Evolutionary conservation across 495 filamentous ascomycete genomes (phyloP), one percentile per base, ranked within the genome.

Genomic region (Xylaria flabelliformis): DNA sequence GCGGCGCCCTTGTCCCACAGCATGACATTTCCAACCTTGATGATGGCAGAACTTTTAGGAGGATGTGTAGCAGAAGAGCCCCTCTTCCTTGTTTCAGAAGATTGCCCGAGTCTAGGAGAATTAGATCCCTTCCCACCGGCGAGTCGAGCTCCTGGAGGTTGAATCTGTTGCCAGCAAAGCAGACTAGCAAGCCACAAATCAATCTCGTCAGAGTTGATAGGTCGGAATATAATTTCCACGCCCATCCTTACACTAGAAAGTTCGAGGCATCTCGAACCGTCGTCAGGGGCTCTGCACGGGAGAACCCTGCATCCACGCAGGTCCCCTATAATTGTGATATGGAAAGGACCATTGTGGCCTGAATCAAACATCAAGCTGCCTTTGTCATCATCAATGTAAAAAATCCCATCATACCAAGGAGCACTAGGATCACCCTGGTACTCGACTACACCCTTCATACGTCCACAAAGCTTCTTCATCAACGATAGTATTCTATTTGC

Each of bases 1-100:
- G 84, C 87, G 3, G 81, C 80, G 24, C 86, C 87, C 74, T 87
- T 92, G 78, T 97, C 92, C 95, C 95, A 98, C 42, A 95, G 88
- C 73, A 95, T 88, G 84, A 98, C 91, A 78, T 94, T 97, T 51
- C 94, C 97, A 64, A 98, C 93, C 79, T 99, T 99, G 82, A 98
- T 99, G 71, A 98, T 97, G 46, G 94, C 90, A 15, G 90, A 88
- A 69, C 95, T 93, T 76, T 92, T 95, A 17, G 88, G 84, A 21
- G 74, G 67, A 50, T 74, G 58, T 65, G 82, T 29, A 56, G 81
- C 71, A 74, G 87, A 81, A 86, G 92, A 76, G 84, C 87, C 79
- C 87, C 94, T 74, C 87, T 90, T 91, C 88, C 91, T 81, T 88
- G 92, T 79, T 90, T 94, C 82, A 87, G 89, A 73, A 53, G 71